phyloP scores from a whole-genome alignment of 1,139 yeast species.

The Kodamaea suecica region DNA sequence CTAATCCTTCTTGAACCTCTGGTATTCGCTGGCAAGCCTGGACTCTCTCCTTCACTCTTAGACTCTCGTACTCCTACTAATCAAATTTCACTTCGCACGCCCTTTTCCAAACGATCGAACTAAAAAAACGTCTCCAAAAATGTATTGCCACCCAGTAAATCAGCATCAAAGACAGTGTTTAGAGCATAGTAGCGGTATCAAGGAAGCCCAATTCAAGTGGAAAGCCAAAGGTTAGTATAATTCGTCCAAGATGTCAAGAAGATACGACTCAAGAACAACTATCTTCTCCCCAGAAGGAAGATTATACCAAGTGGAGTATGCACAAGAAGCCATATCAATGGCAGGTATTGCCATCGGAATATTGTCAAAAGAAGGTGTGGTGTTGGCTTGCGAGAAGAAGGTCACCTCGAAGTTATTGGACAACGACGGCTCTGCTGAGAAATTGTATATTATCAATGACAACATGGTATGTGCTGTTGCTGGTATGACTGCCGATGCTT shows the following conservation, averaged over 20 bases:
- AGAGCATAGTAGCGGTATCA: no score
- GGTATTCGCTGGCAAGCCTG: no score
- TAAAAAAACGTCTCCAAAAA: no score
- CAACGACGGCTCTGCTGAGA: conserved; percentile 91
- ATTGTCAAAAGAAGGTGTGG: conserved; percentile 89
- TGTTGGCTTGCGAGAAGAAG: conserved; percentile 93
- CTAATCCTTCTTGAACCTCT: no score
- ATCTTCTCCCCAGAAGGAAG: conserved; percentile 99
- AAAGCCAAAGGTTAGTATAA: no score
- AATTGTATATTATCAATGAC: conserved; percentile 75
- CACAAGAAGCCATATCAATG: conserved; percentile 94
- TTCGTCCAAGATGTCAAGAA: conserved; percentile 38
- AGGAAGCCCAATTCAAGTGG: no score
- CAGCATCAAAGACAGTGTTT: no score
- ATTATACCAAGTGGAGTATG: conserved; percentile 93
- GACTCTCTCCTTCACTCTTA: no score
- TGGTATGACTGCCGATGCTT: conserved; percentile 97
- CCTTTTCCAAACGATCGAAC: no score
- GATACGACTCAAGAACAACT: conserved; percentile 93
- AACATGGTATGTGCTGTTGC: conserved; percentile 94
- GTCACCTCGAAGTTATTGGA: conserved; percentile 89
- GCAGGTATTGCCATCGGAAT: conserved; percentile 98
- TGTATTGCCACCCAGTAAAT: no score
- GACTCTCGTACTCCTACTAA: no score
- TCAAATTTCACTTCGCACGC: no score